These are phyloP conservation scores for Tagetes erecta DNA, from an alignment of 129 eudicot species.

Conservation along the genomic window DNA sequence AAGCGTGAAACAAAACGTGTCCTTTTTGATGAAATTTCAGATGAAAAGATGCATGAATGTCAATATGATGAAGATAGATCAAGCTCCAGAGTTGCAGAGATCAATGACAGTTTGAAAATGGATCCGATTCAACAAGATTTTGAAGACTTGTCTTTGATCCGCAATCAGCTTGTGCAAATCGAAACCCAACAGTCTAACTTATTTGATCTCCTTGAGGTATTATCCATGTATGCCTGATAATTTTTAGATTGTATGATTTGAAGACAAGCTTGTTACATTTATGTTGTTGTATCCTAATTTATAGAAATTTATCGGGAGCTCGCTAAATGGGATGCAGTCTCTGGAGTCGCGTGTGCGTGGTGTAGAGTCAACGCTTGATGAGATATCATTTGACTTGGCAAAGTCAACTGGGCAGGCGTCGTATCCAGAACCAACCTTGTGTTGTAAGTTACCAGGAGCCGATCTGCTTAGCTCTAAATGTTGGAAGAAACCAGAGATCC, in stretches of 20 bases:
- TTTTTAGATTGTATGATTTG: neutral
- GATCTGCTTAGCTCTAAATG: slow-evolving; percentile 71
- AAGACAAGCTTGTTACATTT: slow-evolving; percentile 16
- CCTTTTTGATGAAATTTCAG: slow-evolving; percentile 48
- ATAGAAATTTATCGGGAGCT: slow-evolving; percentile 77
- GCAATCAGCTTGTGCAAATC: slow-evolving; percentile 83
- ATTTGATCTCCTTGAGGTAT: slow-evolving; percentile 75
- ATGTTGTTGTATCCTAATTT: neutral
- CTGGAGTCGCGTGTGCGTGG: slow-evolving; percentile 83
- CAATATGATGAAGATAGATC: slow-evolving; percentile 41
- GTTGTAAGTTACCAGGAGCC: slow-evolving; percentile 81
- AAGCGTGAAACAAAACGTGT: slow-evolving; percentile 51
- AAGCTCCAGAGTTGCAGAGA: slow-evolving; percentile 41
- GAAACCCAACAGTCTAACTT: slow-evolving; percentile 80
- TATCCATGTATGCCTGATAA: too few relatives aligned
- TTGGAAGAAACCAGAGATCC: slow-evolving; percentile 63
- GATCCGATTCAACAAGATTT: slow-evolving; percentile 46
- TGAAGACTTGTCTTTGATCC: slow-evolving; percentile 71
- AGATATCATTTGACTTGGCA: slow-evolving; percentile 74
- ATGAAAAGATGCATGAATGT: slow-evolving; percentile 37
- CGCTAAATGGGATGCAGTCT: slow-evolving; percentile 68
- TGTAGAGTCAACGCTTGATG: slow-evolving; percentile 72
- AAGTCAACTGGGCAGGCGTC: slow-evolving; percentile 63
- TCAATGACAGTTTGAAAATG: slow-evolving; percentile 35
- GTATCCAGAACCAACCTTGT: slow-evolving; percentile 35